These are phyloP conservation scores for Botrytis deweyae DNA, from an alignment of 2,329 filamentous ascomycete genomes.

Conservation along the genomic window DNA sequence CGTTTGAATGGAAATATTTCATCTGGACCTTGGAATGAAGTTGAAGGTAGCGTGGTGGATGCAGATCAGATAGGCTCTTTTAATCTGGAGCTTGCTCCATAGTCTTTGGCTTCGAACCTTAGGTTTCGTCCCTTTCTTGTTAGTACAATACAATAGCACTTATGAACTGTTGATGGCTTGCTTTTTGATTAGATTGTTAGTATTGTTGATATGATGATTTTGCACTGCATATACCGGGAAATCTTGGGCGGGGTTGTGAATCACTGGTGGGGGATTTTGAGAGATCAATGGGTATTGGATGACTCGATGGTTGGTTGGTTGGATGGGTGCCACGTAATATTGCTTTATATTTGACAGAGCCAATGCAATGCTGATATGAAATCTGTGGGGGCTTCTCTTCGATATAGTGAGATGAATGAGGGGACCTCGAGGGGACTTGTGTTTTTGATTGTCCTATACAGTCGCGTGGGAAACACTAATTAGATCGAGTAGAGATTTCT, in stretches of 20 bases:
- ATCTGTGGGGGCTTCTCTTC: neutral
- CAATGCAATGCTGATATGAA: neutral
- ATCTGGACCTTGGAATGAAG: neutral
- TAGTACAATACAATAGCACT: constrained; percentile 7
- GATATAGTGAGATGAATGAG: neutral
- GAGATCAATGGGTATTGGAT: neutral
- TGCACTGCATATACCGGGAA: neutral
- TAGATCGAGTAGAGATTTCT: neutral
- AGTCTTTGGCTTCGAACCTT: neutral
- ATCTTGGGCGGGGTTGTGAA: neutral
- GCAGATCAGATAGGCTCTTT: neutral
- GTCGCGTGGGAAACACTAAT: neutral
- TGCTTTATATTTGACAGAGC: neutral
- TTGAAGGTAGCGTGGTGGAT: neutral
- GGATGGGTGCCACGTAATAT: constrained; percentile 3
- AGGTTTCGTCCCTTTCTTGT: neutral
- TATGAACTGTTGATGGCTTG: neutral
- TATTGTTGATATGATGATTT: neutral
- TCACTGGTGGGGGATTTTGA: neutral
- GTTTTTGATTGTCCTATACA: neutral
- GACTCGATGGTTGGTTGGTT: neutral
- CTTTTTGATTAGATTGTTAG: neutral
- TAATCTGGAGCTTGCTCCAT: neutral
- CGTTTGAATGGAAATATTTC: neutral
- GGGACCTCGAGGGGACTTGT: neutral